phyloP scores from a whole-genome alignment of 2,329 filamentous ascomycete species.

The Parafenestella ontariensis region DNA sequence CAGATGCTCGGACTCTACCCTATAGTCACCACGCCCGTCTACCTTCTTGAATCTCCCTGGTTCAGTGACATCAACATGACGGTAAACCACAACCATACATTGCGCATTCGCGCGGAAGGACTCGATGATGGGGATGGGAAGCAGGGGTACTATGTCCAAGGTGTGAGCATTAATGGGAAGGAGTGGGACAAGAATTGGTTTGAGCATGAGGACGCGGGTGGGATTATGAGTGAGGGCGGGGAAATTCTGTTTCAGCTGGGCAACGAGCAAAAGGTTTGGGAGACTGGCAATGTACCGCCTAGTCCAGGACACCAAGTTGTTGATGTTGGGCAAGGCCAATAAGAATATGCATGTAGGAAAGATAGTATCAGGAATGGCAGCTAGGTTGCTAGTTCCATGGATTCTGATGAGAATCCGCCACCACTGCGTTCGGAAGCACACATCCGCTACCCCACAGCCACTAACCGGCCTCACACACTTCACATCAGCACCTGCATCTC shows the following conservation, averaged over 20 bases:
- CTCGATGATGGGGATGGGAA: slow-evolving; percentile 51
- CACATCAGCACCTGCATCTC: background rate
- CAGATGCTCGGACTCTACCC: slow-evolving; percentile 60
- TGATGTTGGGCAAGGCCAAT: slow-evolving; percentile 17
- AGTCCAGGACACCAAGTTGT: slow-evolving; percentile 42
- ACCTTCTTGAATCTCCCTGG: slow-evolving; percentile 56
- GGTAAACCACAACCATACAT: slow-evolving; percentile 43
- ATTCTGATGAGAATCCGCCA: no score
- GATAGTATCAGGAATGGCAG: no score
- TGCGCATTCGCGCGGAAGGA: slow-evolving; percentile 56
- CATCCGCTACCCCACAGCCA: background rate
- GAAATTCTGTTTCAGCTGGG: slow-evolving; percentile 45
- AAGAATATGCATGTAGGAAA: no score
- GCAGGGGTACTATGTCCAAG: slow-evolving; percentile 61
- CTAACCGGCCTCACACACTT: background rate
- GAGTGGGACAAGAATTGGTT: slow-evolving; percentile 64
- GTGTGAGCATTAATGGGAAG: slow-evolving; percentile 61
- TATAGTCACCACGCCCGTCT: slow-evolving; percentile 56
- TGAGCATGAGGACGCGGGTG: slow-evolving; percentile 56
- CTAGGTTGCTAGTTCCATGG: no score
- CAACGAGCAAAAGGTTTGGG: slow-evolving; percentile 36
- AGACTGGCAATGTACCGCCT: slow-evolving; percentile 42
- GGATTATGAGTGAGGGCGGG: slow-evolving; percentile 43
- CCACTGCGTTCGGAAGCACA: background rate
- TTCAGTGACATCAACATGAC: slow-evolving; percentile 51